These are phyloP conservation scores for Eudorina sp. DNA, from an alignment of 139 green algal genomes.

Conservation along the genomic window DNA sequence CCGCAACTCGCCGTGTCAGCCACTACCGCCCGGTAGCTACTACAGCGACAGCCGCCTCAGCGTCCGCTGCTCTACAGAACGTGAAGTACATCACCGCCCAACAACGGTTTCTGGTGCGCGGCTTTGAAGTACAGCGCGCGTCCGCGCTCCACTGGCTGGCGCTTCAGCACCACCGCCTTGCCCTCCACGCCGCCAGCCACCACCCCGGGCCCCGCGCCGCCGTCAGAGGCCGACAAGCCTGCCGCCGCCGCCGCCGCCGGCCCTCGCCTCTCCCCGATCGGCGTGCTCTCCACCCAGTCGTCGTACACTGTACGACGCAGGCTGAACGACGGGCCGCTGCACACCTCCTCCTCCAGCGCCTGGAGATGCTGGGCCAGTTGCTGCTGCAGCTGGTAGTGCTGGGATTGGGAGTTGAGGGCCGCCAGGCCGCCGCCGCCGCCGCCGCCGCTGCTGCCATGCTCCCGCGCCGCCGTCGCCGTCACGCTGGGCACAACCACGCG, in stretches of 20 bases:
- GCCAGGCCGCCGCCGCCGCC: not conserved
- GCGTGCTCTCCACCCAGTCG: conserved; percentile 2
- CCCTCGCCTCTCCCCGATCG: not conserved
- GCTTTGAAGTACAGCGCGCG: not conserved
- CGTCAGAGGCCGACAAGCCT: too few species aligned
- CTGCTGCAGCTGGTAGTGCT: not conserved
- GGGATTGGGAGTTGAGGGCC: too few species aligned
- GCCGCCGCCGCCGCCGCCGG: not conserved
- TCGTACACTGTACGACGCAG: not conserved
- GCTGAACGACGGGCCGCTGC: conserved; percentile 1
- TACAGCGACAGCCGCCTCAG: too few species aligned
- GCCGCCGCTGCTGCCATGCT: not conserved
- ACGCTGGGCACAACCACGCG: too few species aligned
- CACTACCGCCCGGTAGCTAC: too few species aligned
- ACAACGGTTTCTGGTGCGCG: not conserved
- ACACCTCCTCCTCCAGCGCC: not conserved
- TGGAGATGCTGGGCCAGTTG: not conserved
- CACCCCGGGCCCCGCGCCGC: not conserved
- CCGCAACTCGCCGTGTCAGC: too few species aligned
- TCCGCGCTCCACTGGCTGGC: not conserved
- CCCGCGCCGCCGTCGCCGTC: not conserved
- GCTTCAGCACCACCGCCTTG: conserved; percentile 23
- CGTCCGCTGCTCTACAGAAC: conserved; percentile 20
- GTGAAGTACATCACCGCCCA: conserved; percentile 30
- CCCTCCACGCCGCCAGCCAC: conserved; percentile 3